Evolutionary conservation across 2,329 filamentous ascomycete genomes (phyloP).

Genomic region (Trichoderma oligosporum): DNA sequence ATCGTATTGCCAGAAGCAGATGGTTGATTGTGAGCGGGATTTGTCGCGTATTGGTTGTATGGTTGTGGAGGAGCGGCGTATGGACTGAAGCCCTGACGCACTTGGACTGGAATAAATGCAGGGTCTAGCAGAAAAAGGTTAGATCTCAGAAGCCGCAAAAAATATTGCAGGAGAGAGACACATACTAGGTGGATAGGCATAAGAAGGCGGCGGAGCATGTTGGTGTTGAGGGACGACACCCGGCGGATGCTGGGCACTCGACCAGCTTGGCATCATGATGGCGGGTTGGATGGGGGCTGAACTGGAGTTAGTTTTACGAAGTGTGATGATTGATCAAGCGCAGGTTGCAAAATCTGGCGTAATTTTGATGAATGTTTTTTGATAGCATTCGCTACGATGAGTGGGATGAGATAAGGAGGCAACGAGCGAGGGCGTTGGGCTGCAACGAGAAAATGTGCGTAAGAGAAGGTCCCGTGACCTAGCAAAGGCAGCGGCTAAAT

Average conservation of each 20-base stretch:
- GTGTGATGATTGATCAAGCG: not conserved
- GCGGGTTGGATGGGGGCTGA: conserved; percentile 12
- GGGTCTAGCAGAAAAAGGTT: conserved; percentile 39
- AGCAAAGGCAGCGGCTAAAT: conserved; percentile 18
- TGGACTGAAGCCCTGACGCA: conserved; percentile 57
- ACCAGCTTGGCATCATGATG: conserved; percentile 39
- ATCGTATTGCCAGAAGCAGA: conserved; percentile 29
- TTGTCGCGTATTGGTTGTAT: conserved; percentile 33
- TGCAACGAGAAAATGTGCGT: conserved; percentile 9
- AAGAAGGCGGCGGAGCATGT: conserved; percentile 34
- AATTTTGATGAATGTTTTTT: not conserved
- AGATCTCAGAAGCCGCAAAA: conserved; percentile 21
- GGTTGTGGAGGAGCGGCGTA: conserved; percentile 37
- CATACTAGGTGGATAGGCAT: conserved; percentile 40
- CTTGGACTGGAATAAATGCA: conserved; percentile 59
- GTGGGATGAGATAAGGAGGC: conserved; percentile 9
- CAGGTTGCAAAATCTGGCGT: not conserved
- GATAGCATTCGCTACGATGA: conserved; percentile 6
- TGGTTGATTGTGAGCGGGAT: conserved; percentile 27
- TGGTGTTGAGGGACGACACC: conserved; percentile 41
- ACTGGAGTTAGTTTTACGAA: conserved; percentile 21
- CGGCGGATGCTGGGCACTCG: conserved; percentile 38
- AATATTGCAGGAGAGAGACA: conserved; percentile 16
- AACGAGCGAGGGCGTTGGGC: conserved; percentile 12
- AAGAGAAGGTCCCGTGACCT: conserved; percentile 28